Base-by-base conservation (phyloP, 352 stramenopile genomes). In the Phytophthora quininea region DNA sequence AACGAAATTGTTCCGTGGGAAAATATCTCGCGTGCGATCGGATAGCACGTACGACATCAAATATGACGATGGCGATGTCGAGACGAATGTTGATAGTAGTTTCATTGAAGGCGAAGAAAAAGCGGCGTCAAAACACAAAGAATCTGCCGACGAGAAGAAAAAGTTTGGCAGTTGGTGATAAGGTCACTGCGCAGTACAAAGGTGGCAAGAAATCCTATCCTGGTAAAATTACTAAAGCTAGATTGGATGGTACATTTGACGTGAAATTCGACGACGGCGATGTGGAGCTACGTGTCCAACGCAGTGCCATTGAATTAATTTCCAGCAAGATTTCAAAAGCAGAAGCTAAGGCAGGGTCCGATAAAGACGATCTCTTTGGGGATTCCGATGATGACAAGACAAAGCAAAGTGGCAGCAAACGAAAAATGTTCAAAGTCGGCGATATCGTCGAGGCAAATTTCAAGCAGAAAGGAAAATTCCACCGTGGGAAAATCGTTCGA, bases 21-120 rank as follows among this genome's bases (percentile, higher is more conserved):
- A 76, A 66, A 88, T 95, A n/a, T 63, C 50, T 3, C 58, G 73
- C 4, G 74, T 76, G 2, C 61, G 76, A 50, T 64, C 50, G 1
- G 82, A 96, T 51, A 79, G 76, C 8, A 93, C 84, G 3, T 94
- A 83, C 50, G 87, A 95, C 50, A 63, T 96, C 53, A 54, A 71
- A 14, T 93, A 88, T 45, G 82, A 91, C 3, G 79, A 92, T 46
- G 80, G 78, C 19, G 81, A 88, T 38, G 62, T 70, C 0, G 81
- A 90, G 30, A 77, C 56, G 6, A 43, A 69, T 4, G 81, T 88
- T 12, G 52, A 67, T 12, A 45, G 40, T 1, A 62, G 53, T 3
- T 49, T 54, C 14, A 78, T 80, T 29, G 58, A 76, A 66, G 32
- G 33, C 3, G 42, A 55, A 24, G 53, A 57, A 6, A 54, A 42